phyloP scores from a whole-genome alignment of 2,329 filamentous ascomycete genomes.

The Penicillium sp. region DNA sequence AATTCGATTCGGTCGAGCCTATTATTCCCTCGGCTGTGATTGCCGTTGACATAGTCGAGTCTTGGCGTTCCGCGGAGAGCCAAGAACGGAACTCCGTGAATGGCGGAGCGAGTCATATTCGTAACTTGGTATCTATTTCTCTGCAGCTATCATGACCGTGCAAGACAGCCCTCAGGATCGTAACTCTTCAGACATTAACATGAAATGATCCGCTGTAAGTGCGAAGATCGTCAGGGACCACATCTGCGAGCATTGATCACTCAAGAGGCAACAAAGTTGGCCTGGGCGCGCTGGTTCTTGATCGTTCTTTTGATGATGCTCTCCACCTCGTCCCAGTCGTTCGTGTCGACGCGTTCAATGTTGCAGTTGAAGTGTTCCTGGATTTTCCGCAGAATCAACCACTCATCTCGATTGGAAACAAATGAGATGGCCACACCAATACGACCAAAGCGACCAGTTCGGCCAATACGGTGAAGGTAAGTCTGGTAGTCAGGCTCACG shows the following conservation, averaged over 20 bases:
- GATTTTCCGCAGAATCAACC: constrained; percentile 71
- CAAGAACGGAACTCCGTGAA: too few species aligned
- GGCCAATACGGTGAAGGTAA: constrained; percentile 94
- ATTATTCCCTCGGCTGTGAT: too few species aligned
- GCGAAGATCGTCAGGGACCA: too few species aligned
- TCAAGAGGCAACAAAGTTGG: constrained; percentile 27
- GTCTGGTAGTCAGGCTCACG: constrained; percentile 82
- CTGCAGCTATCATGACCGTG: constrained; percentile 16
- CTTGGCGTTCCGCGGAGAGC: too few species aligned
- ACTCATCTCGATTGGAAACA: constrained; percentile 79
- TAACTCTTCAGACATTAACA: constrained; percentile 28
- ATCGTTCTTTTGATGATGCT: constrained; percentile 73
- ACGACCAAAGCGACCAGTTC: constrained; percentile 92
- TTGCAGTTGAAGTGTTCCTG: constrained; percentile 72
- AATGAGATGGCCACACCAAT: constrained; percentile 95
- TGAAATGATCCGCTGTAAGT: too few species aligned
- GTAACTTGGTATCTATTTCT: constrained; percentile 33
- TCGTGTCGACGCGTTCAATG: constrained; percentile 71
- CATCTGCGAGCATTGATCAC: too few species aligned
- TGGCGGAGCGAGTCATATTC: constrained; percentile 5
- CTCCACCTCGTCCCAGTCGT: constrained; percentile 89
- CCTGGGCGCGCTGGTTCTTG: constrained; percentile 49
- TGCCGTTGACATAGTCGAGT: too few species aligned
- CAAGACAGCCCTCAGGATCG: constrained; percentile 23
- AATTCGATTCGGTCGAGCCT: too few species aligned